Evolutionary conservation across 129 eudicot genomes (phyloP), one percentile per base, ranked within the genome.

Genomic region (Dittrichia graveolens): DNA sequence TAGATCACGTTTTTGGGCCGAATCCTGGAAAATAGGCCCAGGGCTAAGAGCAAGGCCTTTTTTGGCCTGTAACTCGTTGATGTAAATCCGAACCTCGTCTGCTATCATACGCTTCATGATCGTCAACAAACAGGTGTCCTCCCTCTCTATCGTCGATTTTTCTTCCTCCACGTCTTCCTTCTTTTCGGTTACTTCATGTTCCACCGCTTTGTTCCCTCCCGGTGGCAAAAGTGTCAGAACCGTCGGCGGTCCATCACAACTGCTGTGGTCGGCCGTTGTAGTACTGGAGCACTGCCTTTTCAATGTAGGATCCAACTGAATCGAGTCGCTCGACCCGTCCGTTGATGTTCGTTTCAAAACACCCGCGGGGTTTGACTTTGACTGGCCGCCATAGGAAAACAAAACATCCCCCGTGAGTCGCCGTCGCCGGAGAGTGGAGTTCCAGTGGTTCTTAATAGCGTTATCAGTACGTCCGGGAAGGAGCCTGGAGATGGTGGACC

Each of bases 391-490:
- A 9, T 18, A 3, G 19, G 61, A 56, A 14, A 6, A 3, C 39
- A 52, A 37, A 12, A 15, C 13, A 38, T 12, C 15, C 8, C 10
- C 54, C 4, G 47, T 37, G n/a, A 56, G 1, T 5, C 75, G 72
- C 19, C 80, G 72, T 40, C 86, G 67, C 3, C 84, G 79, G 8
- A 89, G 79, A 4, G 92, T 80, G 11, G 92, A 86, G 52, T 89
- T 89, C 92, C 90, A 86, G n/a, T 89, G 92, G 49, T 89, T 89
- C 35, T 86, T 89, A 12, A 89, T 84, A 0, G 96, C 88, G 56
- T 89, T 89, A 37, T 89, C 96, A 0, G 96, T 89, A 7, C 96
- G 75, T 0, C 96, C 96, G 4, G 92, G 92, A 42, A 90, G 65
- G 0, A 78, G 85, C 9, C 83, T 74, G 0, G 94, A 84, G 3